phyloP scores from a whole-genome alignment of 2,329 filamentous ascomycete species.

The Arthroderma uncinatum region DNA sequence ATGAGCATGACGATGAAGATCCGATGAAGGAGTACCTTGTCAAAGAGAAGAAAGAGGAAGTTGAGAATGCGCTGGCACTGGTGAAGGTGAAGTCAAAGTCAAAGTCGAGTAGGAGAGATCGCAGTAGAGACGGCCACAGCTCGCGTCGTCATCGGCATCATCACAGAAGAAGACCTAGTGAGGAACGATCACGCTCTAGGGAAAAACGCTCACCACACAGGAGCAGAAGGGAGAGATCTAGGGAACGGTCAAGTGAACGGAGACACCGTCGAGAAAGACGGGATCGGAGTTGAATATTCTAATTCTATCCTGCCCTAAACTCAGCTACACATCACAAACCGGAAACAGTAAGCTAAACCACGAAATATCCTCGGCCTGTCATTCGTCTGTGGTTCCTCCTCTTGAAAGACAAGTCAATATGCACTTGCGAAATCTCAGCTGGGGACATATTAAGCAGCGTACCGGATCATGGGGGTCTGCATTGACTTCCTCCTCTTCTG shows the following conservation, averaged over 20 bases:
- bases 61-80: constrained; percentile 54
- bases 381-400: neutral
- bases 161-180: constrained; percentile 26
- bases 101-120: constrained; percentile 28
- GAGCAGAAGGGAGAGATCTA: constrained; percentile 19
- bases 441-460: neutral
- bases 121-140: constrained; percentile 32
- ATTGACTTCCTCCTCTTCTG: neutral
- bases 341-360: neutral
- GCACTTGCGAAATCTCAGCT: neutral
- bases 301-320: neutral
- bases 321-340: neutral
- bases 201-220: constrained; percentile 20
- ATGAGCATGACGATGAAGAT: constrained; percentile 84
- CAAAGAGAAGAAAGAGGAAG: constrained; percentile 81
- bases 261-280: constrained; percentile 21
- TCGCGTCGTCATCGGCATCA: constrained; percentile 37
- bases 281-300: constrained; percentile 16
- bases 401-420: neutral
- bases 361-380: neutral
- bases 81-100: constrained; percentile 21
- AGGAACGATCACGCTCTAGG: constrained; percentile 24
- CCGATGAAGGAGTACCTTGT: constrained; percentile 92
- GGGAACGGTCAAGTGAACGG: constrained; percentile 11
- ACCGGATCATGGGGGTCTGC: neutral